Evolutionary conservation across 352 stramenopile genomes (phyloP).

Genomic region (Thalassiosira mediterranea): DNA sequence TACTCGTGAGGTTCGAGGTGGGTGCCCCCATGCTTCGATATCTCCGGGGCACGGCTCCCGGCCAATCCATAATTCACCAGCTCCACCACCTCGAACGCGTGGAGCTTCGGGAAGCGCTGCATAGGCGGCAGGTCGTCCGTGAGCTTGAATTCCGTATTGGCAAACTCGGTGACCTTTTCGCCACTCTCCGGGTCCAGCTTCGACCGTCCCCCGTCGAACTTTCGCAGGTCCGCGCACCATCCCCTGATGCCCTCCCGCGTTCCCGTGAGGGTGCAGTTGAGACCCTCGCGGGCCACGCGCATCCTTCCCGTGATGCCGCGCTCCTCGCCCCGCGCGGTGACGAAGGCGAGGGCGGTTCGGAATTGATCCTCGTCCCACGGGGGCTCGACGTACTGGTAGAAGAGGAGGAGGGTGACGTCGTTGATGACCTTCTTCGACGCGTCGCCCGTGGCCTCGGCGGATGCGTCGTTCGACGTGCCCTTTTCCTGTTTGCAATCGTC

Average conservation of each 20-base stretch:
- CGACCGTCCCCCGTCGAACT: conserved; percentile 7
- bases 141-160: conserved; percentile 75
- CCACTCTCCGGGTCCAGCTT: conserved; percentile 48
- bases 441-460: not conserved
- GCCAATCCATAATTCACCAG: conserved; percentile 62
- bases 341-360: conserved; percentile 54
- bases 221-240: not conserved
- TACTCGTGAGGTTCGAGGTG: conserved; percentile 83
- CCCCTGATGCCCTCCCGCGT: not conserved
- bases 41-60: conserved; percentile 55
- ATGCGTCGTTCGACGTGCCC: not conserved
- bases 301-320: conserved; percentile 46
- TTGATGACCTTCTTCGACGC: conserved; percentile 17
- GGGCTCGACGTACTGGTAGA: conserved; percentile 87
- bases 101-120: conserved; percentile 78
- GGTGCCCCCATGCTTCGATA: conserved; percentile 63
- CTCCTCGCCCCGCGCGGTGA: conserved; percentile 34
- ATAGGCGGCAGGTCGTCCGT: conserved; percentile 26
- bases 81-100: conserved; percentile 78
- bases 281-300: conserved; percentile 63
- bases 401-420: conserved; percentile 80
- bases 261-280: conserved; percentile 77
- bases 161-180: conserved; percentile 69
- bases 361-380: conserved; percentile 74
- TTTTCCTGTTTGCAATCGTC: conserved; percentile 1